These are phyloP conservation scores for Vararia minispora DNA, from an alignment of 768 basidiomycete species.

Conservation along the genomic window DNA sequence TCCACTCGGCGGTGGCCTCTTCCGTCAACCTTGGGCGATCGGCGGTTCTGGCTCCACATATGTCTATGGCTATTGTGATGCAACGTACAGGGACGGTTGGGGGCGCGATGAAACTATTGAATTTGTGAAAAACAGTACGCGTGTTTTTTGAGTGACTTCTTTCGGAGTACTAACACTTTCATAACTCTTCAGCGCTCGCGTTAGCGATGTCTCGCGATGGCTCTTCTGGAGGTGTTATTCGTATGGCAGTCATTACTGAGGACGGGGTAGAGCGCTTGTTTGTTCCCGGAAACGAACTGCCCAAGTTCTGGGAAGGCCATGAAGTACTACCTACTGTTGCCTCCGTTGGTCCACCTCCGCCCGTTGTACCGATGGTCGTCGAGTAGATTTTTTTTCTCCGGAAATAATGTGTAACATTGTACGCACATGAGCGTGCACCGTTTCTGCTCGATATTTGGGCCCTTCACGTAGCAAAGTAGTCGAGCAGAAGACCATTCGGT, in stretches of 20 bases:
- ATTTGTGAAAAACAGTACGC: conserved; percentile 93
- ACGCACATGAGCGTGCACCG: conserved; percentile 1
- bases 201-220: conserved; percentile 98
- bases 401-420: not conserved
- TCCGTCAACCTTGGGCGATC: conserved; percentile 98
- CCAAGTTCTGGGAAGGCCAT: conserved; percentile 81
- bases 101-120: conserved; percentile 79
- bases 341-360: no score
- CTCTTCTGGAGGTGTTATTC: conserved; percentile 93
- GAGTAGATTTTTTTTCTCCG: conserved; percentile 17
- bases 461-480: no score
- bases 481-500: no score
- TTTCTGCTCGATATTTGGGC: no score
- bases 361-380: conserved; percentile 32
- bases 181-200: conserved; percentile 52
- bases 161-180: not conserved
- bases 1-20: conserved; percentile 91
- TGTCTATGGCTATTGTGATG: conserved; percentile 98
- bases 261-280: conserved; percentile 88
- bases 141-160: not conserved
- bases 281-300: conserved; percentile 82
- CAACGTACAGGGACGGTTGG: conserved; percentile 94
- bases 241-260: conserved; percentile 95
- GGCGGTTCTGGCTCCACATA: conserved; percentile 97
- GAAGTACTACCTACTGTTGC: conserved; percentile 56